These are phyloP conservation scores for Gloeopeniophorella convolvens DNA, from an alignment of 768 basidiomycete genomes.

Conservation along the genomic window DNA sequence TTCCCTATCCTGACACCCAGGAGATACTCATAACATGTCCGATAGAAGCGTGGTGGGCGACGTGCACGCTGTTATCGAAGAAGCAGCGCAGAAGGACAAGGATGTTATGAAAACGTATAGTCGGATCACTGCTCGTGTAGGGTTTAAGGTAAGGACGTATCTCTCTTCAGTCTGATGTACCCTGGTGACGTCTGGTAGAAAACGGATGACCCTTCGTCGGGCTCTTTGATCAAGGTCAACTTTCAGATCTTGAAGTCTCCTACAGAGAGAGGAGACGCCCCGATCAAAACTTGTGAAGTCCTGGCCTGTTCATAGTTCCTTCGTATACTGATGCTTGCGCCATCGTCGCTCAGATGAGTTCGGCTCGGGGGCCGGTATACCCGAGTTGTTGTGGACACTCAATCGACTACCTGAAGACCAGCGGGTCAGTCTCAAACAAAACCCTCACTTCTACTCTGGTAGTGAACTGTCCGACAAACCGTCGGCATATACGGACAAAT, in stretches of 20 bases:
- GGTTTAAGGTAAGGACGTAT: slow-evolving; percentile 3
- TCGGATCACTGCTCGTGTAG: slow-evolving; percentile 11
- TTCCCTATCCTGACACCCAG: background rate
- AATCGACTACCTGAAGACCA: slow-evolving; percentile 15
- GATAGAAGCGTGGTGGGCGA: slow-evolving; percentile 13
- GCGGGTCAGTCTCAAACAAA: slow-evolving; percentile 15
- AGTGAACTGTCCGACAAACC: slow-evolving; percentile 13
- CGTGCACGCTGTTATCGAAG: slow-evolving; percentile 16
- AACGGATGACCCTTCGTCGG: background rate
- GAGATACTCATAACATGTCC: background rate
- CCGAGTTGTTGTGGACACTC: slow-evolving; percentile 16
- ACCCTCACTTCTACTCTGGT: slow-evolving; percentile 14
- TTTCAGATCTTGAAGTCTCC: slow-evolving; percentile 15
- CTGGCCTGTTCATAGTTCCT: background rate
- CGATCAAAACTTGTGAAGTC: slow-evolving; percentile 9
- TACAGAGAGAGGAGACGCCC: slow-evolving; percentile 11
- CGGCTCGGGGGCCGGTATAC: slow-evolving; percentile 10
- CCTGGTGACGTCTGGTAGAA: background rate
- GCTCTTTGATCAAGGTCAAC: slow-evolving; percentile 10
- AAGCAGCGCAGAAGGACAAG: slow-evolving; percentile 16
- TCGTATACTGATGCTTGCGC: background rate
- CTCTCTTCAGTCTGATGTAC: background rate
- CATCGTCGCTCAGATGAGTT: slow-evolving; percentile 4
- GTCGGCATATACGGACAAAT: slow-evolving; percentile 4
- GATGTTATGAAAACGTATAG: slow-evolving; percentile 13